Conservation (phyloP, 2,329 filamentous ascomycete genomes). For the Colletotrichum incanum region DNA sequence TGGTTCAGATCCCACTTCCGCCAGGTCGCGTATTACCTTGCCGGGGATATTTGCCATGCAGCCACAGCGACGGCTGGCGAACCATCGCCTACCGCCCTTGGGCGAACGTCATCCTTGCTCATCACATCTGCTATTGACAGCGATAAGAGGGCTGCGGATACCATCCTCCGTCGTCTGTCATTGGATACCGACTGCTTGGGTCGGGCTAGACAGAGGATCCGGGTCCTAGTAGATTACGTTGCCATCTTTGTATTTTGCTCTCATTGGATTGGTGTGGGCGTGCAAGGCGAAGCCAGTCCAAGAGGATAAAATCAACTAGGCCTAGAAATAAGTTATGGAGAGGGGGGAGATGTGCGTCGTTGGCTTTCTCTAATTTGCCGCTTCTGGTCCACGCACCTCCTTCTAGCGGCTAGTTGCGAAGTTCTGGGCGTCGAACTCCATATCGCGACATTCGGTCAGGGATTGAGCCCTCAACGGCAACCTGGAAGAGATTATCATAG, state of each 20-base stretch:
- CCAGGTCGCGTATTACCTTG: constrained; percentile 23
- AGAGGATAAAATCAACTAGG: constrained; percentile 4
- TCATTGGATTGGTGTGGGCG: not conserved
- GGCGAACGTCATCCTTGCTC: constrained; percentile 13
- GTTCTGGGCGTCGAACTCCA: not conserved
- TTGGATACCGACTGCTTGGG: constrained; percentile 31
- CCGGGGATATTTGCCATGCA: constrained; percentile 37
- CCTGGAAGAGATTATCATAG: not conserved
- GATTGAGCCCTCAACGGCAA: not conserved
- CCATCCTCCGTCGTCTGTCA: not conserved
- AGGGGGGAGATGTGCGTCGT: not conserved
- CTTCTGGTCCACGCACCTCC: not conserved
- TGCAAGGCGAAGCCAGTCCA: constrained; percentile 4
- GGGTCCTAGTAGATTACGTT: constrained; percentile 25
- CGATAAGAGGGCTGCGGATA: constrained; percentile 7
- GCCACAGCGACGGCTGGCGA: not conserved
- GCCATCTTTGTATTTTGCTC: constrained; percentile 12
- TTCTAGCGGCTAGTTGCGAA: not conserved
- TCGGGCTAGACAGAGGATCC: constrained; percentile 10
- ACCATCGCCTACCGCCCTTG: constrained; percentile 7
- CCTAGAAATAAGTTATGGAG: not conserved
- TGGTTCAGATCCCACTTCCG: constrained; percentile 15
- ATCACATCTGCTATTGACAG: constrained; percentile 13
- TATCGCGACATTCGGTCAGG: not conserved
- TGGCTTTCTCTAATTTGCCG: not conserved